Base-by-base conservation (phyloP, 257 asterid species). In the Marsdenia floribunda region DNA sequence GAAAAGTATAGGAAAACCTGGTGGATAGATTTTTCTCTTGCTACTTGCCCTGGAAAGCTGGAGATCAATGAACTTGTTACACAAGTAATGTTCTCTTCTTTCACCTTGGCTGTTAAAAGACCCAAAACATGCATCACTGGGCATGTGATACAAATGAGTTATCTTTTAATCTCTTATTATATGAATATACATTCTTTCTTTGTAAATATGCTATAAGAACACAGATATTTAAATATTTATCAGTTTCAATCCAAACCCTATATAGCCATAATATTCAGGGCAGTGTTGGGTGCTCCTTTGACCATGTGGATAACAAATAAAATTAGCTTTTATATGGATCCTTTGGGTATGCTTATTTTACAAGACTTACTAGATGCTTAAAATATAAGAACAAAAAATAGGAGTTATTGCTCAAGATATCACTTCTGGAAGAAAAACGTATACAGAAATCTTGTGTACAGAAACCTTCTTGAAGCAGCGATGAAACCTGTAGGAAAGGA, bases 401-500 rank as follows among this genome's bases (percentile, higher is more conserved):
- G 40, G 53, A 5, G 53, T 47, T 47, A 47, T 47, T 16, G 18
- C n/a, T 14, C 21, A 14, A 3, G 68, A 29, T 29, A 29, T 29
- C 33, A 29, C 67, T 26, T 60, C 18, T 61, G 22, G 22, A 15
- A 63, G 12, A 63, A 15, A 33, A 63, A 35, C 3, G 1, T 26
- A 13, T 33, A 29, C 18, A 15, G 22, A 29, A 14, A 63, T 63
- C 68, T 63, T 15, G 46, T 63, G 12, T 91, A 93, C 79, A 86
- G 92, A 65, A 75, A 80, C 76, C 91, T 93, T 77, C 81, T 93
- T n/a, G 87, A 89, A 83, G 84, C 97, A 11, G 90, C 87, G 79
- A 82, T 81, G 80, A 86, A 90, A 1, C 88, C 91, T 76, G 49
- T 93, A 4, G 97, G 96, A n/a, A 83, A 80, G 73, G 92, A 89